Conservation (phyloP, 257 asterid species). For the Solanum chiquidenum region DNA sequence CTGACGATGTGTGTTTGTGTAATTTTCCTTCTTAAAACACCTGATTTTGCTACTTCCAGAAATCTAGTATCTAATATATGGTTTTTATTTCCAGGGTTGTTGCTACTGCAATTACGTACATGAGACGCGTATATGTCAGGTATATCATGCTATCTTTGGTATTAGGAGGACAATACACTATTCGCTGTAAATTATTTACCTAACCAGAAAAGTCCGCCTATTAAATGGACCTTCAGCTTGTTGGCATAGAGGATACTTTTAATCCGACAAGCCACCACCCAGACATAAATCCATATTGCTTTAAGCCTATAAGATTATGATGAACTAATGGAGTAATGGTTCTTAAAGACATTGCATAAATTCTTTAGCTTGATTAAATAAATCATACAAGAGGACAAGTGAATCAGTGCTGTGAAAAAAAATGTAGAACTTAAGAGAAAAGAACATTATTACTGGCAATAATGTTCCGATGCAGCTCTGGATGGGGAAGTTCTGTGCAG, state of each 20-base stretch:
- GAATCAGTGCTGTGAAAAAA: not conserved
- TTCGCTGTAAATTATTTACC: not conserved
- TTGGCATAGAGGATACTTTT: not conserved
- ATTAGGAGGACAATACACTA: not conserved
- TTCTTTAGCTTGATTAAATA: not conserved
- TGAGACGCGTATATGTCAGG: slow-evolving; percentile 91
- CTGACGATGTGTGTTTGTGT: not conserved
- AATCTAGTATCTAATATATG: slow-evolving; percentile 2
- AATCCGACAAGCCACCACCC: not conserved
- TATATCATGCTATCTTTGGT: slow-evolving; percentile 4
- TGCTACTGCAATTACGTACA: slow-evolving; percentile 87
- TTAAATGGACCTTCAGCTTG: not conserved
- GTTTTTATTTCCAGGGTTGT: slow-evolving; percentile 69
- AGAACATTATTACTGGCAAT: not conserved
- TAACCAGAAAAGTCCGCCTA: not conserved
- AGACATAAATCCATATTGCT: not conserved
- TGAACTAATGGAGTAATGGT: not conserved
- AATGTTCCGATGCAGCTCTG: not conserved
- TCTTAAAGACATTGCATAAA: not conserved
- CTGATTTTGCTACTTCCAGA: not conserved
- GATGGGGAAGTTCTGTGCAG: not conserved
- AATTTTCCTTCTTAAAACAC: not conserved
- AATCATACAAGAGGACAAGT: not conserved
- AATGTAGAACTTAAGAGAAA: not conserved
- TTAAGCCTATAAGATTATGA: not conserved